Percentiles rank a stretch among this genome's conserved stretches.
Conservation (phyloP, 23 red algal genomes). For the Gracilaria domingensis region DNA sequence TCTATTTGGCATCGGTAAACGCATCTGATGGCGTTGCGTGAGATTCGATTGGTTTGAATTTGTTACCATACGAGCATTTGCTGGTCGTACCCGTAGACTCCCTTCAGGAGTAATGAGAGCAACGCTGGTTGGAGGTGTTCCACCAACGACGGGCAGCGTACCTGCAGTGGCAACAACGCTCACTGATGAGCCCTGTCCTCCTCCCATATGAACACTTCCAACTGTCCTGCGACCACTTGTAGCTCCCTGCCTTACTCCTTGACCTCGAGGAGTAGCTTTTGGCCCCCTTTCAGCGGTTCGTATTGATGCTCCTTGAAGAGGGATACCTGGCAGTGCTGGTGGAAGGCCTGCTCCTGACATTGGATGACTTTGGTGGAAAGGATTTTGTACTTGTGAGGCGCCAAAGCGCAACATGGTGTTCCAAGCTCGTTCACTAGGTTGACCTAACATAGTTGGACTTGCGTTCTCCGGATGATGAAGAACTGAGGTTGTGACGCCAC, state of each 20-base stretch:
- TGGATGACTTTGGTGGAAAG: background rate
- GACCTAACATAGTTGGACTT: background rate
- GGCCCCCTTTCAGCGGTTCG: conserved; percentile 6
- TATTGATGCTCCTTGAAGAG: background rate
- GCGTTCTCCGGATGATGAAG: background rate
- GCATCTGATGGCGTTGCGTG: conserved; percentile 21
- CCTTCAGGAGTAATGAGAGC: conserved; percentile 5
- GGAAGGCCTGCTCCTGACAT: conserved; percentile 26
- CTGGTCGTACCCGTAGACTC: background rate
- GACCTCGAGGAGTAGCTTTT: background rate
- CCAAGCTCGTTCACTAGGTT: background rate
- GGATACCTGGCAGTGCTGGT: conserved; percentile 38
- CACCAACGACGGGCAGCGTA: background rate
- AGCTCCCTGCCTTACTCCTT: background rate
- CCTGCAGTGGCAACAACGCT: conserved; percentile 18
- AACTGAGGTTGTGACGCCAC: background rate
- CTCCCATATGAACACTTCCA: conserved; percentile 32
- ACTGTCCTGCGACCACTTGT: conserved; percentile 3
- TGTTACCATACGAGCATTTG: background rate
- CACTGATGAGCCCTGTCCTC: conserved; percentile 30
- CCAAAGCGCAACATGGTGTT: conserved; percentile 24
- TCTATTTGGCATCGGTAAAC: conserved; percentile 29
- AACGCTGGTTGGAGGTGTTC: background rate
- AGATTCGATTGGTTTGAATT: conserved; percentile 28
- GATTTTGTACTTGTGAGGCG: conserved; percentile 1